Percentiles rank a stretch among this genome's conserved stretches.
These are phyloP conservation scores for Myriosclerotinia curreyana DNA, from an alignment of 2,329 filamentous ascomycete genomes.

Conservation along the genomic window DNA sequence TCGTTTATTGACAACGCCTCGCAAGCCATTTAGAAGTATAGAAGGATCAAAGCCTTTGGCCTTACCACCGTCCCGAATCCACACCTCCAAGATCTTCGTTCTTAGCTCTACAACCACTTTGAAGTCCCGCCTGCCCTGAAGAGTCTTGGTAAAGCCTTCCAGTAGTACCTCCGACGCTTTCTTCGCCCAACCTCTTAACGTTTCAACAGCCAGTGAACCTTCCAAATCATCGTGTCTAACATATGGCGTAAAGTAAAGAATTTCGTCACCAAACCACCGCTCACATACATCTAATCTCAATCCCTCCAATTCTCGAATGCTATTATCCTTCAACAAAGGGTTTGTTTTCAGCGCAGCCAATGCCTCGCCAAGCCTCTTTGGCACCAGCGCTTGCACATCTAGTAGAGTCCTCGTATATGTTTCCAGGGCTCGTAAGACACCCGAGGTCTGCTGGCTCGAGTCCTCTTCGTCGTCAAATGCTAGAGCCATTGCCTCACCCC, in stretches of 20 bases:
- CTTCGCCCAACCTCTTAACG: conserved; percentile 62
- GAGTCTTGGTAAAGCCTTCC: conserved; percentile 57
- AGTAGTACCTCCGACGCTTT: conserved; percentile 58
- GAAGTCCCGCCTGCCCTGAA: conserved; percentile 62
- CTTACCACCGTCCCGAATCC: conserved; percentile 67
- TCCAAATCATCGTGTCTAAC: conserved; percentile 76
- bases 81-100: conserved; percentile 67
- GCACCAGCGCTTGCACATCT: conserved; percentile 73
- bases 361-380: conserved; percentile 66
- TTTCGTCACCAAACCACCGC: conserved; percentile 77
- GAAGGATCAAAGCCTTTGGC: conserved; percentile 65
- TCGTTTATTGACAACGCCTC: conserved; percentile 65
- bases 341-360: conserved; percentile 65
- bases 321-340: conserved; percentile 68
- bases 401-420: conserved; percentile 75
- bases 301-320: conserved; percentile 63
- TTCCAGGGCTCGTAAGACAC: conserved; percentile 62
- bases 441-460: conserved; percentile 42
- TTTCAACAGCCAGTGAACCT: conserved; percentile 56
- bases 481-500: conserved; percentile 64
- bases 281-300: conserved; percentile 75
- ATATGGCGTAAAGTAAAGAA: conserved; percentile 82
- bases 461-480: conserved; percentile 53
- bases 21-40: conserved; percentile 65
- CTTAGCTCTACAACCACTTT: conserved; percentile 67